A percentile compares a stretch with the other conserved stretches of the same genome.
These are phyloP conservation scores for Clarireedia paspali DNA, from an alignment of 2,329 filamentous ascomycete species.

Conservation along the genomic window DNA sequence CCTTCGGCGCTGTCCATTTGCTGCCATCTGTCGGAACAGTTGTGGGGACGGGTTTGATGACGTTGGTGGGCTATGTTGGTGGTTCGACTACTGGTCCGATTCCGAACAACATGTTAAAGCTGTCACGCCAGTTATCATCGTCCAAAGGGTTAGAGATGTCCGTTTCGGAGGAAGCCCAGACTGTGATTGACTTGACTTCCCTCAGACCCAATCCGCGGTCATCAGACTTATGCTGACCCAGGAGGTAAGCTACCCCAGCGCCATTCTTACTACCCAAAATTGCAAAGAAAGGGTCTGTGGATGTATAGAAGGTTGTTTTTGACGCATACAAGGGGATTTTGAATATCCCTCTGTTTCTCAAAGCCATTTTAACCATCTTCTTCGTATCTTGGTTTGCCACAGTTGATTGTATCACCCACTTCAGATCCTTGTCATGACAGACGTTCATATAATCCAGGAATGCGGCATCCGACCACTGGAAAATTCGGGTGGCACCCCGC, in stretches of 20 bases:
- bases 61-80: no score
- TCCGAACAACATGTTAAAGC: no score
- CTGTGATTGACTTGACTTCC: neutral
- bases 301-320: neutral
- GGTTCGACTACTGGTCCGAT: no score
- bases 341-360: neutral
- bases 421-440: neutral
- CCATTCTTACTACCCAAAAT: neutral
- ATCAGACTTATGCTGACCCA: neutral
- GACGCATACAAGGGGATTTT: neutral
- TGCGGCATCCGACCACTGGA: neutral
- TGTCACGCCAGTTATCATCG: no score
- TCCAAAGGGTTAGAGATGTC: neutral
- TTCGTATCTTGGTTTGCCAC: neutral
- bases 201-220: neutral
- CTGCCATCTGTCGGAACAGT: no score
- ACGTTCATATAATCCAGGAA: neutral
- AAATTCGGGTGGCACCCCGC: neutral
- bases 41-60: no score
- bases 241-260: neutral
- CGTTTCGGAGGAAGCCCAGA: neutral
- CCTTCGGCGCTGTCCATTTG: no score
- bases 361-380: neutral
- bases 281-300: neutral
- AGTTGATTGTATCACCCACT: neutral